Evolutionary conservation across 2,329 filamentous ascomycete genomes (phyloP).

Genomic region (Monosporascus sp.): DNA sequence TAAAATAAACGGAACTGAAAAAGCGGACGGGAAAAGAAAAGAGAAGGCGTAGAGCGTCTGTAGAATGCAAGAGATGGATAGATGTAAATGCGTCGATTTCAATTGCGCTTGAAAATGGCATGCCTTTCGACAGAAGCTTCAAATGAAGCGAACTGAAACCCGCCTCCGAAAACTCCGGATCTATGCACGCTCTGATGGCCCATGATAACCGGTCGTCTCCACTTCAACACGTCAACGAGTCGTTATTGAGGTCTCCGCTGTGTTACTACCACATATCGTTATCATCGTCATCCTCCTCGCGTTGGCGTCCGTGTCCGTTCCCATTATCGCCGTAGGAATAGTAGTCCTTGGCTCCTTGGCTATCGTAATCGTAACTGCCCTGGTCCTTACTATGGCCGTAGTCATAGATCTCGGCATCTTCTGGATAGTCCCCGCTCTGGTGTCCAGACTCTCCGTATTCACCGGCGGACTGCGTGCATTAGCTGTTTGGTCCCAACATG

Average conservation of each 20-base stretch:
- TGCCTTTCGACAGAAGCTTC: not conserved
- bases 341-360: slow-evolving; percentile 28
- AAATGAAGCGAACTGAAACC: not conserved
- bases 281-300: slow-evolving; percentile 17
- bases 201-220: slow-evolving; percentile 22
- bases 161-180: slow-evolving; percentile 8
- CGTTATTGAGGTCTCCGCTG: not conserved
- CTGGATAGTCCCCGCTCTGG: slow-evolving; percentile 43
- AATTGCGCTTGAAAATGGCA: not conserved
- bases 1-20: not conserved
- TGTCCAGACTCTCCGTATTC: slow-evolving; percentile 42
- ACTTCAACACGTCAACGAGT: slow-evolving; percentile 1
- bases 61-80: not conserved
- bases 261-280: not conserved
- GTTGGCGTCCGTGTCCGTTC: slow-evolving; percentile 25
- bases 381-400: slow-evolving; percentile 44
- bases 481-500: not conserved
- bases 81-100: not conserved
- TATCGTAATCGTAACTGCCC: slow-evolving; percentile 29
- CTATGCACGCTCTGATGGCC: slow-evolving; percentile 19
- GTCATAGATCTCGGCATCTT: slow-evolving; percentile 49
- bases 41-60: not conserved
- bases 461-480: slow-evolving; percentile 32
- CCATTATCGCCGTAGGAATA: slow-evolving; percentile 29
- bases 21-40: not conserved